phyloP scores from a whole-genome alignment of 2,329 filamentous ascomycete genomes.

The Phaeosphaeria sp. region DNA sequence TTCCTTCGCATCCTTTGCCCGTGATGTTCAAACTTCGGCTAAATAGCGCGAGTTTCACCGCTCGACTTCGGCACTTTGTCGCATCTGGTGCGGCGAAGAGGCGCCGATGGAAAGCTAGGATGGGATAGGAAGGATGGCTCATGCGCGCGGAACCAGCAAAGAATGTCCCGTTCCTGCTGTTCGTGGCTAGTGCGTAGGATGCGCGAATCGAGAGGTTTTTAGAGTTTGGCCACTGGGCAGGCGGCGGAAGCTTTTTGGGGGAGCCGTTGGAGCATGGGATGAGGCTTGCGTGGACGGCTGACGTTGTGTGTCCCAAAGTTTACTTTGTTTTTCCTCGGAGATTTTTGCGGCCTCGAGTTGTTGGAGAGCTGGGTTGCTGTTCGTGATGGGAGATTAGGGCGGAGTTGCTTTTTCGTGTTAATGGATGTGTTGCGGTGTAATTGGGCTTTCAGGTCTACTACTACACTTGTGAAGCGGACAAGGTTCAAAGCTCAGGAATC shows the following conservation, averaged over 20 bases:
- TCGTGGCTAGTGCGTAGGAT: background rate
- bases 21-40: background rate
- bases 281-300: background rate
- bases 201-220: background rate
- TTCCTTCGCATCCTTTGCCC: background rate
- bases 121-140: background rate
- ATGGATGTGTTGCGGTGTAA: no score
- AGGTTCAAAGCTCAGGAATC: background rate
- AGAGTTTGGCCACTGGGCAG: background rate
- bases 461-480: background rate
- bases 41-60: background rate
- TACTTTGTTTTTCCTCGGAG: background rate
- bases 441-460: no score
- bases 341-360: background rate
- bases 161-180: background rate
- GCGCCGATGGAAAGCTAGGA: background rate
- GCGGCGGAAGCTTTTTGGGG: background rate
- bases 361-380: background rate
- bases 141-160: constrained; percentile 1
- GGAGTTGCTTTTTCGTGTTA: background rate
- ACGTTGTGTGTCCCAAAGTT: background rate
- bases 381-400: background rate
- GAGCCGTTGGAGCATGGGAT: background rate
- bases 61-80: background rate
- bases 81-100: background rate